phyloP scores from a whole-genome alignment of 2,329 filamentous ascomycete genomes.

The Neopestalotiopsis rosae region DNA sequence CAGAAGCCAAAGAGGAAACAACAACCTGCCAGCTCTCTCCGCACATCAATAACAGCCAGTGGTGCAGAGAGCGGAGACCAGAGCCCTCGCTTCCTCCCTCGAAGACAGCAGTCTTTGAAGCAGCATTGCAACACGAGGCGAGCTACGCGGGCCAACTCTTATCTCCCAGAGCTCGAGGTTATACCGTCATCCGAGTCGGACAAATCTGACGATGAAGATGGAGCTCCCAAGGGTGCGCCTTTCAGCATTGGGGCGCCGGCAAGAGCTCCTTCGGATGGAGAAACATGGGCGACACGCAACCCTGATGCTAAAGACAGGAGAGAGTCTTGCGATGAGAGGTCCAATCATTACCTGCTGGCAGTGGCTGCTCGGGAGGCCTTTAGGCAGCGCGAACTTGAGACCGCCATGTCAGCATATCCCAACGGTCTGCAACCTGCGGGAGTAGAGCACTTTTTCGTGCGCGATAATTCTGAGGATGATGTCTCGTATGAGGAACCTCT shows the following conservation, averaged over 20 bases:
- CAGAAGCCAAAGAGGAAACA: constrained; percentile 47
- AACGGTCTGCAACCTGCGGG: constrained; percentile 72
- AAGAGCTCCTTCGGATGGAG: constrained; percentile 13
- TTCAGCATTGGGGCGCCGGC: constrained; percentile 19
- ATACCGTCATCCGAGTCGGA: constrained; percentile 50
- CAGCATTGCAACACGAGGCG: constrained; percentile 46
- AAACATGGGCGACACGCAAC: constrained; percentile 32
- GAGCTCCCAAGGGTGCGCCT: constrained; percentile 23
- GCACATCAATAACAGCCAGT: constrained; percentile 29
- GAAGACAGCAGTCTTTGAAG: constrained; percentile 45
- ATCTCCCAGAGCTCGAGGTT: constrained; percentile 47
- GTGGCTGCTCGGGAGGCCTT: constrained; percentile 82
- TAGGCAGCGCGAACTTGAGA: constrained; percentile 74
- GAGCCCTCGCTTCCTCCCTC: constrained; percentile 41
- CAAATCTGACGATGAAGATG: constrained; percentile 42
- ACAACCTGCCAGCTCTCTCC: constrained; percentile 30
- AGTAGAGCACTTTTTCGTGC: constrained; percentile 73
- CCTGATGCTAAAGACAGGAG: constrained; percentile 55
- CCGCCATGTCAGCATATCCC: constrained; percentile 77
- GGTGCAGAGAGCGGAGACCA: constrained; percentile 35
- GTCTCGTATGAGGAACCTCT: constrained; percentile 44
- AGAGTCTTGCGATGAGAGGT: constrained; percentile 76
- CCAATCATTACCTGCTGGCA: constrained; percentile 77
- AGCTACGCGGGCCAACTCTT: constrained; percentile 44
- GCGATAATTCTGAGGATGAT: constrained; percentile 67